Percentiles rank a stretch among this genome's conserved stretches.
These are phyloP conservation scores for Styphnolobium japonicum DNA, from an alignment of 306 rosid genomes.

Conservation along the genomic window DNA sequence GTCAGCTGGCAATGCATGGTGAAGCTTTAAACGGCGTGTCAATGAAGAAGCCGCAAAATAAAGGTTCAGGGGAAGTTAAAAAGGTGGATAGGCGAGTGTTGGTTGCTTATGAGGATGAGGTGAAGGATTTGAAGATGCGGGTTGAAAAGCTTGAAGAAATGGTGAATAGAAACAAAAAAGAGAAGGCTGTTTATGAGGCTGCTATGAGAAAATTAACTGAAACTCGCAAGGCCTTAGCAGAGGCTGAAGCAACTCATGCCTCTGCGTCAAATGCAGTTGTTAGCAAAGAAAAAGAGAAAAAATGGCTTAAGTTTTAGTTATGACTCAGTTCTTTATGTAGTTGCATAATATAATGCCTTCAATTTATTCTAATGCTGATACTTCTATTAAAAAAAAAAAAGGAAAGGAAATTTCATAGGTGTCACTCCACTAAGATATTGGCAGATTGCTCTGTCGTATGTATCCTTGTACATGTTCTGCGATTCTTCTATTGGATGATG, in stretches of 20 bases:
- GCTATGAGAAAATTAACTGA: constrained; percentile 73
- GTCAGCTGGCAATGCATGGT: constrained; percentile 71
- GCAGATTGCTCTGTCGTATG: not conserved
- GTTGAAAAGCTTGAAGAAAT: constrained; percentile 87
- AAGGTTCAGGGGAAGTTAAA: constrained; percentile 58
- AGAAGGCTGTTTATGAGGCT: constrained; percentile 81
- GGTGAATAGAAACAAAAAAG: constrained; percentile 67
- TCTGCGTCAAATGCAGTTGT: constrained; percentile 83
- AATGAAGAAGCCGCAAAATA: constrained; percentile 53
- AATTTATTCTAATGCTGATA: not conserved
- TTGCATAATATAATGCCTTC: constrained; percentile 19
- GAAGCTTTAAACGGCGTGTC: constrained; percentile 47
- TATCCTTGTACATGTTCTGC: constrained; percentile 1
- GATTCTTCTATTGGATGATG: constrained; percentile 8
- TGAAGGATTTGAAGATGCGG: constrained; percentile 69
- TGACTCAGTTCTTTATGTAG: not conserved
- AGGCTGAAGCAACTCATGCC: constrained; percentile 69
- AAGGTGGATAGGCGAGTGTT: constrained; percentile 69
- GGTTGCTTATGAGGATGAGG: constrained; percentile 72
- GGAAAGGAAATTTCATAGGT: not conserved
- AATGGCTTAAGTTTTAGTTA: constrained; percentile 87
- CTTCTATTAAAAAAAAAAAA: not conserved
- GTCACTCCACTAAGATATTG: constrained; percentile 3
- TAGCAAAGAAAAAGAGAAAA: constrained; percentile 86
- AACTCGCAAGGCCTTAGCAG: constrained; percentile 77